Percentiles rank a stretch among this genome's conserved stretches.
These are phyloP conservation scores for Coleophoma eucalyptorum DNA, from an alignment of 2,329 filamentous ascomycete species.

Conservation along the genomic window DNA sequence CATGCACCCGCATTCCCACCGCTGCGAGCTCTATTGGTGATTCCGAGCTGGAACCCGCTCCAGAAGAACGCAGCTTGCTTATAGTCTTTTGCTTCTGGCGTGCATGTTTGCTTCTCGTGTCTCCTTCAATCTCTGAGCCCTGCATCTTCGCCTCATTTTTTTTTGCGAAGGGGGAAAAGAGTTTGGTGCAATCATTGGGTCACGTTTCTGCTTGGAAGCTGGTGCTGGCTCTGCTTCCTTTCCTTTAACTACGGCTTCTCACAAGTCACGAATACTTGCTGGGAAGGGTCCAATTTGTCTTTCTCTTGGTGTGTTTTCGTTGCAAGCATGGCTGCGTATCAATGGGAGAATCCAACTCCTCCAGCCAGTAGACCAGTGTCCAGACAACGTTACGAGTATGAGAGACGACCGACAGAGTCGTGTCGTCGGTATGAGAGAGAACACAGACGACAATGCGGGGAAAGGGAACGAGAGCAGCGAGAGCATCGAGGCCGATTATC, in stretches of 20 bases:
- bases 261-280: neutral
- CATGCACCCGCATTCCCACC: too few species aligned
- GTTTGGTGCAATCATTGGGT: neutral
- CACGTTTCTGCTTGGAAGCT: neutral
- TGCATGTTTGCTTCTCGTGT: too few species aligned
- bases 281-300: neutral
- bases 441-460: slow-evolving; percentile 10
- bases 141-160: neutral
- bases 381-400: slow-evolving; percentile 9
- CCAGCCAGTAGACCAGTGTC: slow-evolving; percentile 12
- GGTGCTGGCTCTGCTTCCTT: neutral
- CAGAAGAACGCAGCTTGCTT: too few species aligned
- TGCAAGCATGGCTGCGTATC: slow-evolving; percentile 15
- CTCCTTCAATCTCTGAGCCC: too few species aligned
- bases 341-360: slow-evolving; percentile 10
- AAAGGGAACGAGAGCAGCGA: slow-evolving; percentile 1
- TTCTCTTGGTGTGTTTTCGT: slow-evolving; percentile 1
- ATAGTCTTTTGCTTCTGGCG: too few species aligned
- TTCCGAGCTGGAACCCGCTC: too few species aligned
- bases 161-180: neutral
- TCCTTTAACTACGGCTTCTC: neutral
- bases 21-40: too few species aligned
- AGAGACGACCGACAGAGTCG: slow-evolving; percentile 3
- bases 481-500: slow-evolving; percentile 6
- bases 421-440: slow-evolving; percentile 2